Base-by-base conservation (phyloP, 495 filamentous ascomycete genomes). In the Haplographium delicatum region DNA sequence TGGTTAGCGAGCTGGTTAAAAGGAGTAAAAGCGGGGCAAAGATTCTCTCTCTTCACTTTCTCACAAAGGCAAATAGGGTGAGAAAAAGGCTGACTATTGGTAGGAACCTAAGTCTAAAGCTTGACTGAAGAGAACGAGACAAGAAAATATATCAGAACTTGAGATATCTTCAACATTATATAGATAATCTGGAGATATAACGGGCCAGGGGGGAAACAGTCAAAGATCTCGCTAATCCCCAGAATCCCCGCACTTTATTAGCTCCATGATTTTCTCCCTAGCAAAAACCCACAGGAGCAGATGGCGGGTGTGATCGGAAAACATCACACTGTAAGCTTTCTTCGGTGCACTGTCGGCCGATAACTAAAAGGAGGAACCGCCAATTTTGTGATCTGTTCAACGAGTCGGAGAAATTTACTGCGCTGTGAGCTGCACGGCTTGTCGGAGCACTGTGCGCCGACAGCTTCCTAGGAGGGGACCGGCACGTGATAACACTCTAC, bases 171-270 rank as follows among this genome's bases (percentile, higher is more conserved):
- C 11, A 20, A 16, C 22, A n/a, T n/a, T n/a, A n/a, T n/a, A n/a
- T n/a, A n/a, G n/a, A n/a, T n/a, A n/a, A n/a, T n/a, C n/a, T n/a
- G n/a, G n/a, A n/a, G n/a, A n/a, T n/a, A n/a, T n/a, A n/a, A n/a
- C n/a, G n/a, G n/a, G n/a, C n/a, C n/a, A n/a, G n/a, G n/a, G n/a
- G n/a, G n/a, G n/a, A n/a, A n/a, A n/a, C n/a, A n/a, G n/a, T n/a
- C n/a, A n/a, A n/a, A n/a, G n/a, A n/a, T n/a, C n/a, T n/a, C n/a
- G n/a, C n/a, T n/a, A n/a, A n/a, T n/a, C 46, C 46, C 46, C 30
- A 37, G 33, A 27, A 38, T 49, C 46, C 46, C 46, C 46, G 23
- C 46, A 49, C n/a, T 2, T 49, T 40, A 34, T 10, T 24, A 15
- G 26, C 23, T 15, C 11, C 13, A 15, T 4, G 18, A 3, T 10